Evolutionary conservation across 2,329 filamentous ascomycete genomes (phyloP), one percentile per base, ranked within the genome.

Genomic region (Fusarium equiseti): DNA sequence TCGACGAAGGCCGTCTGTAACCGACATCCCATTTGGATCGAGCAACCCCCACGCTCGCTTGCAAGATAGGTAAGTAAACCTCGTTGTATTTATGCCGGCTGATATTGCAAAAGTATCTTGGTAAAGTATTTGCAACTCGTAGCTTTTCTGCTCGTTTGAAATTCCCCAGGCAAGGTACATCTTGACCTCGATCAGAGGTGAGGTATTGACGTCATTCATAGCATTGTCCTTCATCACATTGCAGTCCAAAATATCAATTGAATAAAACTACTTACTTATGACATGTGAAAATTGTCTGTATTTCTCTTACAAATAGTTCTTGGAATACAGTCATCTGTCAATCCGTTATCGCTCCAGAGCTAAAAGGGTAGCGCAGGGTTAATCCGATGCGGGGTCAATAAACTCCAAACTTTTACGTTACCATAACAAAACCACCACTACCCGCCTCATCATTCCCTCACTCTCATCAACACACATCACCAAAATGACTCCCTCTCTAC

Each of bases 401-500:
- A 53, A 42, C 50, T 53, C 55, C 68, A 72, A 71, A 32, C 51
- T 58, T 69, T 72, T 71, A 27, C 27, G 27, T 27, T 27, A 65
- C 46, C 53, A 45, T 65, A 59, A 24, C 63, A 57, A 53, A 52
- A 44, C 40, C 51, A 38, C 27, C 46, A 53, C 20, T 35, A 22
- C 40, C 38, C 22, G 48, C 27, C 26, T 43, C 49, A 42, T 48
- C 32, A 27, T 31, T 26, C 32, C 16, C 26, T n/a, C 20, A 9
- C 2, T n/a, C 35, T 11, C 32, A 38, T 38, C 42, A 45, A 15
- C 18, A 18, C 26, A 15, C 35, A 40, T 31, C 22, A 20, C 15
- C 49, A 66, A 35, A 42, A 78, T 78, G 76, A 68, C 76, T 44
- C 64, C 74, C 26, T 66, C 66, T 24, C 76, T 81, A 53, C 52